phyloP scores from a whole-genome alignment of 495 filamentous ascomycete genomes.

The Neurospora africana region DNA sequence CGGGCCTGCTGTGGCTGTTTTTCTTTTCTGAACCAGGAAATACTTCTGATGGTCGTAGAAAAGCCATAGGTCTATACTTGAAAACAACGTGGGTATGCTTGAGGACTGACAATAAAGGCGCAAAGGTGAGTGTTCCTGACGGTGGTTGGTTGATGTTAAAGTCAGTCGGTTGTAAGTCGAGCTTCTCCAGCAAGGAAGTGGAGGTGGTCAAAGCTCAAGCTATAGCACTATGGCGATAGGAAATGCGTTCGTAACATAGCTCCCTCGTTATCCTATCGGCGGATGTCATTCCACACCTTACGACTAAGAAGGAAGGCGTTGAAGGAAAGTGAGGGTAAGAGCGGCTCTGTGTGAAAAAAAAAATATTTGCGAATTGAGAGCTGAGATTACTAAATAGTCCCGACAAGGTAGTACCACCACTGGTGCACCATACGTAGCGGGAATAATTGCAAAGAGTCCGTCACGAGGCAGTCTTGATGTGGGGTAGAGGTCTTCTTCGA shows the following conservation, averaged over 20 bases:
- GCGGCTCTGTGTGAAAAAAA: not conserved
- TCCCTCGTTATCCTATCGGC: not conserved
- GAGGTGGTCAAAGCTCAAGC: not conserved
- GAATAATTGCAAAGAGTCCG: not conserved
- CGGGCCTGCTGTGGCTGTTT: not conserved
- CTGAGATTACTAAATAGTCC: not conserved
- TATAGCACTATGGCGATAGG: not conserved
- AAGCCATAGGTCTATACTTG: not conserved
- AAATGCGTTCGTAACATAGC: not conserved
- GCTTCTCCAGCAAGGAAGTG: not conserved
- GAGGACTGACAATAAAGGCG: not conserved
- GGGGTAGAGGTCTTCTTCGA: constrained; percentile 17
- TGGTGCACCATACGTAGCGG: not conserved
- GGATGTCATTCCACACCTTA: not conserved
- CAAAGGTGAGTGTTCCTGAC: not conserved
- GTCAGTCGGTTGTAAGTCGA: not conserved
- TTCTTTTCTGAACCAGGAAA: not conserved
- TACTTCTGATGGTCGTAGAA: not conserved
- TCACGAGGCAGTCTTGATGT: constrained; percentile 12
- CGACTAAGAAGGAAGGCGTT: not conserved
- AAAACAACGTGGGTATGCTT: not conserved
- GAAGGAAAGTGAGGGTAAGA: not conserved
- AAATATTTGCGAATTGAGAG: not conserved
- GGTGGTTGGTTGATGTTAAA: not conserved
- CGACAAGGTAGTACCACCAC: not conserved